Percentiles rank a stretch among this genome's conserved stretches.
Conservation (phyloP, 2,329 filamentous ascomycete genomes). For the Neoarthrinium moseri region DNA sequence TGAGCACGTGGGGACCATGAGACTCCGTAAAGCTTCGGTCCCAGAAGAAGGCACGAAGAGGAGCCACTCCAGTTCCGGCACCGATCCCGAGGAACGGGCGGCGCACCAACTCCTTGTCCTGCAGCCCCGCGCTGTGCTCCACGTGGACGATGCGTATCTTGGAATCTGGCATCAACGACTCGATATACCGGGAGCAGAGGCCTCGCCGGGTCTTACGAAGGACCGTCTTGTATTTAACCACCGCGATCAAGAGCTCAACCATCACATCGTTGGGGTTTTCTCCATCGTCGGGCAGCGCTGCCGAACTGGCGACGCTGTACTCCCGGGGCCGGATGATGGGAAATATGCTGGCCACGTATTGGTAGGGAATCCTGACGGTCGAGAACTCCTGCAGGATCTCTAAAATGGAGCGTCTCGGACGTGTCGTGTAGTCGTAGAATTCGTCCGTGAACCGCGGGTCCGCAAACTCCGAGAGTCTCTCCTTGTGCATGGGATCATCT, state of each 20-base stretch:
- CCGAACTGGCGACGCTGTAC: constrained; percentile 87
- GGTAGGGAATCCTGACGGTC: constrained; percentile 76
- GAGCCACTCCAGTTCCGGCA: constrained; percentile 84
- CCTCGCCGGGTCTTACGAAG: constrained; percentile 82
- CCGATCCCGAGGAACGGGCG: constrained; percentile 73
- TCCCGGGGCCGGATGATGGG: constrained; percentile 84
- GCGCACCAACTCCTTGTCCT: constrained; percentile 1
- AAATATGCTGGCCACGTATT: constrained; percentile 69
- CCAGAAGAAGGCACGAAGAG: constrained; percentile 77
- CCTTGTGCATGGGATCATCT: constrained; percentile 68
- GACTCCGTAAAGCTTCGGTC: constrained; percentile 52
- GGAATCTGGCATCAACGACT: constrained; percentile 58
- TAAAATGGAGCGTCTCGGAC: constrained; percentile 84
- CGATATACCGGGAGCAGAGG: constrained; percentile 85
- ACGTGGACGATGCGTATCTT: constrained; percentile 59
- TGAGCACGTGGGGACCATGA: constrained; percentile 48
- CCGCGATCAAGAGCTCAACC: constrained; percentile 76
- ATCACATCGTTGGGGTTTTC: constrained; percentile 32
- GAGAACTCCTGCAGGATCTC: constrained; percentile 92
- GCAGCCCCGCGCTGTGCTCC: constrained; percentile 34
- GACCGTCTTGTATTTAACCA: constrained; percentile 89
- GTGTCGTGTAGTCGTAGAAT: constrained; percentile 92
- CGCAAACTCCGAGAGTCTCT: constrained; percentile 81
- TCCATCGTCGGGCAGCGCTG: constrained; percentile 32
- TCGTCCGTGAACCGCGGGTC: constrained; percentile 81